These are phyloP conservation scores for Nakazawaea wyomingensis DNA, from an alignment of 805 yeast genomes.

Conservation along the genomic window DNA sequence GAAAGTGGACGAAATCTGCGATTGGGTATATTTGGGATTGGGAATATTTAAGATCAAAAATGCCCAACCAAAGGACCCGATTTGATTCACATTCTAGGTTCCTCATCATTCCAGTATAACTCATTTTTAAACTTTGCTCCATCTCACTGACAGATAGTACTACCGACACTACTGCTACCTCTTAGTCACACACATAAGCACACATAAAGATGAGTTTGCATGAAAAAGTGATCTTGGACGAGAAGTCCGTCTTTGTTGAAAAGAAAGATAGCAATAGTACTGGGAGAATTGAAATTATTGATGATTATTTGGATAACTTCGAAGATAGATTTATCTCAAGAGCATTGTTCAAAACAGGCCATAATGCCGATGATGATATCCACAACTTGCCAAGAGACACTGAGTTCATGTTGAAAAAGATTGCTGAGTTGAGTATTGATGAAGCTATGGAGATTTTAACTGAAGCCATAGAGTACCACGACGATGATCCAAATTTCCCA, in stretches of 20 bases:
- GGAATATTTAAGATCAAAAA: too few relatives aligned
- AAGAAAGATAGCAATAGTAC: background rate
- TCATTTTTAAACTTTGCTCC: too few relatives aligned
- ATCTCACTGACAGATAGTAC: too few relatives aligned
- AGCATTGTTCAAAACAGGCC: constrained; percentile 10
- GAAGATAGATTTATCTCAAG: constrained; percentile 9
- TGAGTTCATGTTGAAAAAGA: constrained; percentile 36
- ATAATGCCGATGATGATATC: constrained; percentile 9
- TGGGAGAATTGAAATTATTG: background rate
- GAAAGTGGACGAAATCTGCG: too few relatives aligned
- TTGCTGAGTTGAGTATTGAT: constrained; percentile 28
- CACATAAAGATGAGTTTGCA: background rate
- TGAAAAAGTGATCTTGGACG: background rate
- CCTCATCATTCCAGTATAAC: too few relatives aligned
- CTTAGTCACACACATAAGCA: background rate
- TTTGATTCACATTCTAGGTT: too few relatives aligned
- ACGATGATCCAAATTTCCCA: constrained; percentile 44
- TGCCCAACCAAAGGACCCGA: too few relatives aligned
- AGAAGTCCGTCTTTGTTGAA: background rate
- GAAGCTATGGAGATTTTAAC: constrained; percentile 37
- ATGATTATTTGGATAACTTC: constrained; percentile 5
- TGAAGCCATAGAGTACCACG: constrained; percentile 35
- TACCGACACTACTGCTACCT: too few relatives aligned
- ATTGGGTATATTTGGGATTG: too few relatives aligned
- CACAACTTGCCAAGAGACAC: constrained; percentile 10